Base-by-base conservation (phyloP, 352 stramenopile species). In the Phytophthora boehmeriae region DNA sequence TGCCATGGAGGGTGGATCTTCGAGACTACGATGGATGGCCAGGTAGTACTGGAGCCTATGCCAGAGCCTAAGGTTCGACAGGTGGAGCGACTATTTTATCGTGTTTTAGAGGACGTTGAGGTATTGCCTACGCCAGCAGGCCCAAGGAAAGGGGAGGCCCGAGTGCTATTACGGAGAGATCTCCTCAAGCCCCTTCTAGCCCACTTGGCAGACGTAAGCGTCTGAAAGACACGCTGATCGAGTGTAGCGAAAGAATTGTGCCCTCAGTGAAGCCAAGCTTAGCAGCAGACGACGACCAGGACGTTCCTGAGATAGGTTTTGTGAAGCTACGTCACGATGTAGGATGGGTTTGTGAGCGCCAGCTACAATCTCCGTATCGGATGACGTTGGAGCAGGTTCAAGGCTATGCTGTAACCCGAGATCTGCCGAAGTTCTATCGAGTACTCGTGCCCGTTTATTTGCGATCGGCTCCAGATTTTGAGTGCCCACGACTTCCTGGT, bases 1-100 rank as follows among this genome's bases (percentile, higher is more conserved):
- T 90, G 83, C 32, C 82, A 85, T 32, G 83, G 83, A 3, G 86
- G 86, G 11, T 94, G 86, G 86, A 89, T 94, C 61, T 94, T 94
- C 64, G 86, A 94, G 62, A 86, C 76, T 5, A 94, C 86, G 4
- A 94, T 94, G 86, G 86, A 94, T 27, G 83, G 86, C 11, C 86
- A 94, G 45, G 58, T 89, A 9, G 86, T 94, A 42, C 59, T 94
- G 4, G 81, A 92, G 22, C 81, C 75, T 1, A 90, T 94, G 55
- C 43, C 54, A 0, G 85, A 86, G 42, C 86, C 83, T 0, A 70
- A 76, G 10, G 66, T 75, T 30, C 77, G 86, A 23, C 81, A 92
- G 48, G 86, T 94, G 17, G 79, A 90, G 46, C 77, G 86, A 27
- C 72, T 90, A 5, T 94, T 94, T 66, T 94, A 91, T 55, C 80